Conservation (phyloP, 257 asterid genomes). For the Fraxinus excelsior region DNA sequence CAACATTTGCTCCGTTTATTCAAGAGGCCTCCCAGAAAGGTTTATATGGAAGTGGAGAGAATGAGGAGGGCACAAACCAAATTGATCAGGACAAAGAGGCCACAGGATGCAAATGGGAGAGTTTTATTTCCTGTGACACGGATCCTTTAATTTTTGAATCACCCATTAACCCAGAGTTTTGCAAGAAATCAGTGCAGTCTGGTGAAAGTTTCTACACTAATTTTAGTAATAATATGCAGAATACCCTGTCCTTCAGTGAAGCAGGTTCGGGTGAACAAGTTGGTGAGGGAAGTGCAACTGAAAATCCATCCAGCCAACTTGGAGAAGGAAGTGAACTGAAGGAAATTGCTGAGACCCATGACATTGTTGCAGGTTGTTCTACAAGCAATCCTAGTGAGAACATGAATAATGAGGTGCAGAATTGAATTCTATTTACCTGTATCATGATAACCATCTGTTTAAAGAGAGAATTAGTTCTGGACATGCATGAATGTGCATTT, state of each 20-base stretch:
- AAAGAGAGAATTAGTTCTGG: neutral
- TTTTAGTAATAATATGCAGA: constrained; percentile 38
- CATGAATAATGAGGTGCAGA: constrained; percentile 60
- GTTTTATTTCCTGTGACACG: constrained; percentile 50
- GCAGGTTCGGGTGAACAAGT: constrained; percentile 36
- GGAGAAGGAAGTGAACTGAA: constrained; percentile 41
- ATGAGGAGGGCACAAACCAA: constrained; percentile 33
- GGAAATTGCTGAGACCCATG: constrained; percentile 38
- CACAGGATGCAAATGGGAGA: constrained; percentile 68
- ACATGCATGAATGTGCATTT: neutral
- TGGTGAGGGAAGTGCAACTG: constrained; percentile 39
- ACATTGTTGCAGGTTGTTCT: constrained; percentile 34
- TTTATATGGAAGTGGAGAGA: constrained; percentile 28
- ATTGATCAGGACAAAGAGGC: constrained; percentile 45
- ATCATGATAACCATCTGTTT: neutral
- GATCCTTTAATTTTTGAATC: constrained; percentile 58
- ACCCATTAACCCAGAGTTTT: constrained; percentile 43
- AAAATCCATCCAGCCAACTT: constrained; percentile 47
- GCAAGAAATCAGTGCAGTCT: constrained; percentile 45
- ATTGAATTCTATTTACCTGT: constrained; percentile 2
- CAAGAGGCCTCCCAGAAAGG: constrained; percentile 34
- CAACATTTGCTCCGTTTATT: constrained; percentile 31
- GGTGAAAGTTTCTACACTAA: constrained; percentile 41
- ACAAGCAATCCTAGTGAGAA: constrained; percentile 37
- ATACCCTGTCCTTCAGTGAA: constrained; percentile 29